Percentiles rank a stretch among this genome's conserved stretches.
These are phyloP conservation scores for Sporothrix schenckii DNA, from an alignment of 2,329 filamentous ascomycete genomes.

Conservation along the genomic window DNA sequence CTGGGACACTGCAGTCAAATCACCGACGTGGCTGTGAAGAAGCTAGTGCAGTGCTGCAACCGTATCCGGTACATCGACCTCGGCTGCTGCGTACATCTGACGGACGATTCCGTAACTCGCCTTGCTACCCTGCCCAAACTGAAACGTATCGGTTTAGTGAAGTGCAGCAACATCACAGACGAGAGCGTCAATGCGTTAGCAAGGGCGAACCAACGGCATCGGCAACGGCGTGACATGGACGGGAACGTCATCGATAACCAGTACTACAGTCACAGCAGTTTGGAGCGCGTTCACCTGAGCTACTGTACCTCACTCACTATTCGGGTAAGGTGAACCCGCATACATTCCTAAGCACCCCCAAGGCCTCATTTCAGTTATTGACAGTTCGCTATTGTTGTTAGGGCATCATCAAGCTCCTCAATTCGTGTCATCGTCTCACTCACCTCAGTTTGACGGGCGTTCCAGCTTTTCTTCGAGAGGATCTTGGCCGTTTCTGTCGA, in stretches of 20 bases:
- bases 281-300: slow-evolving; percentile 94
- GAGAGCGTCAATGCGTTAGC: slow-evolving; percentile 84
- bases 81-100: slow-evolving; percentile 89
- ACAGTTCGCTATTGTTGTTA: slow-evolving; percentile 44
- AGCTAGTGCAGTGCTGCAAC: slow-evolving; percentile 82
- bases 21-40: slow-evolving; percentile 84
- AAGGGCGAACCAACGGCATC: slow-evolving; percentile 62
- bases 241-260: slow-evolving; percentile 55
- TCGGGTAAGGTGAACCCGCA: slow-evolving; percentile 59
- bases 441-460: slow-evolving; percentile 95
- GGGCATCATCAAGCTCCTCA: slow-evolving; percentile 88
- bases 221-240: slow-evolving; percentile 53
- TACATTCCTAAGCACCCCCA: too few species aligned
- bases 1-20: slow-evolving; percentile 91
- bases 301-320: slow-evolving; percentile 88
- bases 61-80: slow-evolving; percentile 96
- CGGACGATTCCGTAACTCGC: slow-evolving; percentile 84
- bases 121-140: slow-evolving; percentile 88
- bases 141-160: slow-evolving; percentile 91
- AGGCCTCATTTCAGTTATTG: slow-evolving; percentile 38
- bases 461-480: slow-evolving; percentile 81
- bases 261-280: slow-evolving; percentile 62
- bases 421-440: slow-evolving; percentile 87
- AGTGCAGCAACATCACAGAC: slow-evolving; percentile 89
- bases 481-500: slow-evolving; percentile 83